These are phyloP conservation scores for Syzygium aqueum DNA, from an alignment of 345 rosid genomes.

Conservation along the genomic window DNA sequence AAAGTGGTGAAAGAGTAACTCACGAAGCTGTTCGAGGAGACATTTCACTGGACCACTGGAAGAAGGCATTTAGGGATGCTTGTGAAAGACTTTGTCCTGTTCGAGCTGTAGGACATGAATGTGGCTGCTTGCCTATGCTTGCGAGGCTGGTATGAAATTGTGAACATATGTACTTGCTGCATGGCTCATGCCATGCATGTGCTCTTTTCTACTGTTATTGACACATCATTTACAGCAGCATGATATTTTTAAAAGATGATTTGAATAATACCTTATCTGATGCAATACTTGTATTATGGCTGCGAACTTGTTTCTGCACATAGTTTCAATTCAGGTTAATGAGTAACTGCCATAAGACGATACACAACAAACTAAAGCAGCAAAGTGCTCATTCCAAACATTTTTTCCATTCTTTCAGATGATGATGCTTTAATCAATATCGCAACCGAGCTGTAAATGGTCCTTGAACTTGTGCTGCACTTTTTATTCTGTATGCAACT, in stretches of 20 bases:
- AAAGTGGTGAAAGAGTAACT: slow-evolving; percentile 27
- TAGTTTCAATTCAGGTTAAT: background rate
- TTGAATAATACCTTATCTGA: background rate
- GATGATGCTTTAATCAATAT: background rate
- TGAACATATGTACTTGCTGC: background rate
- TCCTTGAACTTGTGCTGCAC: background rate
- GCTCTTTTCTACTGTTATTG: background rate
- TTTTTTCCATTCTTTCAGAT: background rate
- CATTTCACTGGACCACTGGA: slow-evolving; percentile 77
- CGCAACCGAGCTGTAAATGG: background rate
- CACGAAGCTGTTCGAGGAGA: slow-evolving; percentile 42
- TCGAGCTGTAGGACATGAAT: slow-evolving; percentile 81
- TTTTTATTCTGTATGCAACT: background rate
- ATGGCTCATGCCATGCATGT: background rate
- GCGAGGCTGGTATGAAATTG: slow-evolving; percentile 56
- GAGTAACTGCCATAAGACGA: background rate
- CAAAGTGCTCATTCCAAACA: background rate
- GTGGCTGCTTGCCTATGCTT: slow-evolving; percentile 74
- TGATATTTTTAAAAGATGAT: background rate
- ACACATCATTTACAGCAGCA: background rate
- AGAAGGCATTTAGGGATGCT: slow-evolving; percentile 84
- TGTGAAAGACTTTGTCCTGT: slow-evolving; percentile 92
- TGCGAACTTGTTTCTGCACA: background rate
- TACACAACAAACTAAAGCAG: background rate
- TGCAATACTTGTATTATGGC: background rate